phyloP scores from a whole-genome alignment of 2,329 filamentous ascomycete genomes.

The Aspergillus aculeatinus region DNA sequence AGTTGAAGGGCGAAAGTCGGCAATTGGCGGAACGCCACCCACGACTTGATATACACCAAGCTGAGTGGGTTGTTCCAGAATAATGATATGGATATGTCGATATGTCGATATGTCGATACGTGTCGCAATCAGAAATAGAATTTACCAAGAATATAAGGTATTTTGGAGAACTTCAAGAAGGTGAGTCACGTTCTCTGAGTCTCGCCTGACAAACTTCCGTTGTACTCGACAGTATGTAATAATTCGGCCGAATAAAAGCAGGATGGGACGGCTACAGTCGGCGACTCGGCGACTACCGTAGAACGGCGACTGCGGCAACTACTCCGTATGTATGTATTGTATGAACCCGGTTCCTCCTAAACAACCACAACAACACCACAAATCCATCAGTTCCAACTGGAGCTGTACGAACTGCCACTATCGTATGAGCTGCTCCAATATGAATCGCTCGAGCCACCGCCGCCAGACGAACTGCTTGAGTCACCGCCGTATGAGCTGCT shows the following conservation, averaged over 20 bases:
- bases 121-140: not conserved
- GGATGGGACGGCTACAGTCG: not conserved
- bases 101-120: no score
- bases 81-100: not conserved
- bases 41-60: not conserved
- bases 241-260: no score
- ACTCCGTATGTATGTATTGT: not conserved
- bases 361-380: not conserved
- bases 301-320: not conserved
- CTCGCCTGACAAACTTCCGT: not conserved
- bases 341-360: not conserved
- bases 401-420: not conserved
- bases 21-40: not conserved
- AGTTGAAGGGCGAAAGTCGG: not conserved
- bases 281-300: not conserved
- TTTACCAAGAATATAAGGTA: not conserved
- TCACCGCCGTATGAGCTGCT: not conserved
- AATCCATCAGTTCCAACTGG: not conserved
- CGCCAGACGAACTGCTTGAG: no score
- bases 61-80: not conserved
- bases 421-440: not conserved
- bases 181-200: not conserved
- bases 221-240: no score
- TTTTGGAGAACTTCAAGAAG: not conserved
- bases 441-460: not conserved